Evolutionary conservation across 2,329 filamentous ascomycete genomes (phyloP).

Genomic region (Colletotrichum sp.): DNA sequence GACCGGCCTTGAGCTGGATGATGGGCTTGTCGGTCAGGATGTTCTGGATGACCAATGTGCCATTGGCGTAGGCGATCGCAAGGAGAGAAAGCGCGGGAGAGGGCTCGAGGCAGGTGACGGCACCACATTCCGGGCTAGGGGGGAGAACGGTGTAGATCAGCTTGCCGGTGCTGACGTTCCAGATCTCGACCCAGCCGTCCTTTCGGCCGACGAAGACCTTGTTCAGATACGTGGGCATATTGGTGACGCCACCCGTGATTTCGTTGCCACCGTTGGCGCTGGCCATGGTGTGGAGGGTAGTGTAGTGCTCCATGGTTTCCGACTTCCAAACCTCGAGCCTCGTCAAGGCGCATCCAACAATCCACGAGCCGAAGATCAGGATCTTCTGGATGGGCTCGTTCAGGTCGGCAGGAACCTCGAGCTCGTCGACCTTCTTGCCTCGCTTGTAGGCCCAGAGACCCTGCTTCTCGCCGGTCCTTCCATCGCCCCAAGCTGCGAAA

Average conservation of each 20-base stretch:
- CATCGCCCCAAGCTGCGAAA: conserved; percentile 87
- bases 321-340: conserved; percentile 91
- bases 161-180: conserved; percentile 94
- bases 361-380: conserved; percentile 88
- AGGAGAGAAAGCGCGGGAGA: conserved; percentile 85
- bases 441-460: conserved; percentile 93
- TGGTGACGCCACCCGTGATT: conserved; percentile 80
- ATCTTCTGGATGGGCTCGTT: conserved; percentile 78
- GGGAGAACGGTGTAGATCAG: conserved; percentile 90
- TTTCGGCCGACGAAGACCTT: conserved; percentile 89
- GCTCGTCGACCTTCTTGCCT: conserved; percentile 81
- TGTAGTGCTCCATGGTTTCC: conserved; percentile 85
- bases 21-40: conserved; percentile 78
- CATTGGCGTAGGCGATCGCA: conserved; percentile 85
- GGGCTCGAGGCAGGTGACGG: conserved; percentile 86
- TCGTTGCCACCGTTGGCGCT: conserved; percentile 64
- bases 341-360: conserved; percentile 78
- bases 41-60: conserved; percentile 81
- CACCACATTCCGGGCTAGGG: conserved; percentile 72
- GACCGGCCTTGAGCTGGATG: conserved; percentile 71
- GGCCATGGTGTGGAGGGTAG: conserved; percentile 71
- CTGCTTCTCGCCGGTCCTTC: conserved; percentile 53
- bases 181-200: conserved; percentile 93
- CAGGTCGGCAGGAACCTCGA: conserved; percentile 70
- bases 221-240: conserved; percentile 94